Percentiles rank a stretch among this genome's conserved stretches.
Evolutionary conservation across 1,139 yeast genomes (phyloP).

Genomic region (Taphrina pruni): DNA sequence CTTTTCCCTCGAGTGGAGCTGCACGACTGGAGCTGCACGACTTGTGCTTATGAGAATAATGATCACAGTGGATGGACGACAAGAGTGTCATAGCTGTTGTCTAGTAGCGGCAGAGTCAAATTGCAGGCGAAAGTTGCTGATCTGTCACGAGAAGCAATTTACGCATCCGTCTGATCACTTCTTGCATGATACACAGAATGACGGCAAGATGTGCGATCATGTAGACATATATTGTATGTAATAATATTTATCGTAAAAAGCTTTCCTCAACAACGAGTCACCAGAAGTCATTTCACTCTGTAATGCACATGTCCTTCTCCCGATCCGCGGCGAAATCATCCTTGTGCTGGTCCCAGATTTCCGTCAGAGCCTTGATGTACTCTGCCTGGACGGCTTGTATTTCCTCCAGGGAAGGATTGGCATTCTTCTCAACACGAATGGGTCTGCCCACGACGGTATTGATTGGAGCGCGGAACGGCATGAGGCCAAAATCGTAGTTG

Average conservation of each 20-base stretch:
- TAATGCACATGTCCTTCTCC: conserved; percentile 42
- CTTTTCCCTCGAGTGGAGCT: too few relatives aligned
- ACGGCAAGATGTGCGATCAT: background rate
- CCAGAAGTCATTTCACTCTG: conserved; percentile 32
- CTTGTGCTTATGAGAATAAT: background rate
- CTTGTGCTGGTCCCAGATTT: conserved; percentile 74
- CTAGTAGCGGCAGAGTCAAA: too few relatives aligned
- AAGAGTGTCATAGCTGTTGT: background rate
- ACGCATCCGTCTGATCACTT: too few relatives aligned
- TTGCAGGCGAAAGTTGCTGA: too few relatives aligned
- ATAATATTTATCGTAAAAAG: background rate
- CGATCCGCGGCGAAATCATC: conserved; percentile 54
- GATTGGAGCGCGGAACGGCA: conserved; percentile 84
- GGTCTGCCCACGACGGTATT: conserved; percentile 84
- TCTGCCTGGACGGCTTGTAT: conserved; percentile 74
- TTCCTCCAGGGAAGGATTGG: conserved; percentile 57
- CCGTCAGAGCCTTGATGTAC: conserved; percentile 70
- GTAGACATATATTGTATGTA: background rate
- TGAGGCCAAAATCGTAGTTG: conserved; percentile 86
- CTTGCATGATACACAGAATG: too few relatives aligned
- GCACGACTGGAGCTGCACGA: too few relatives aligned
- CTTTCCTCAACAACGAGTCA: background rate
- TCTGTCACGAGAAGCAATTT: too few relatives aligned
- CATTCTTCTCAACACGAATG: conserved; percentile 65
- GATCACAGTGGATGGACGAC: background rate